phyloP scores from a whole-genome alignment of 345 rosid genomes.

The Toxicodendron radicans region DNA sequence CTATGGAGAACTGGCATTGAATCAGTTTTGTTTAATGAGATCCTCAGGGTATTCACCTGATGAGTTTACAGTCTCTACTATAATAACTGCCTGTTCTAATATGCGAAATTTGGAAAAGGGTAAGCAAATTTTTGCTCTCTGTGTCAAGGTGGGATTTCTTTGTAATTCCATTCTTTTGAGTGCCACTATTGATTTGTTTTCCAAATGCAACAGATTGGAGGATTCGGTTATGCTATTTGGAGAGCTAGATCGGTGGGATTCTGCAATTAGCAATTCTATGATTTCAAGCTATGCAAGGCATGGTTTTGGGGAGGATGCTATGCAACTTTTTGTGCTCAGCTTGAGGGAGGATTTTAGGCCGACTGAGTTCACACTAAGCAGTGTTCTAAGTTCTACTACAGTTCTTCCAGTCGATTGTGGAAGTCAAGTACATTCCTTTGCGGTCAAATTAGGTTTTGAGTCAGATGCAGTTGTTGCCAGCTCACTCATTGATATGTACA shows the following conservation, averaged over 20 bases:
- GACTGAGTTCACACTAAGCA: slow-evolving; percentile 59
- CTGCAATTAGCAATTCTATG: slow-evolving; percentile 55
- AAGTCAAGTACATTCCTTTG: slow-evolving; percentile 63
- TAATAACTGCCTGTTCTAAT: slow-evolving; percentile 45
- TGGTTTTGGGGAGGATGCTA: slow-evolving; percentile 52
- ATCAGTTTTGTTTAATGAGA: slow-evolving; percentile 50
- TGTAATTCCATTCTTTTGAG: slow-evolving; percentile 64
- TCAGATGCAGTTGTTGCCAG: slow-evolving; percentile 52
- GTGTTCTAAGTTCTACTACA: slow-evolving; percentile 48
- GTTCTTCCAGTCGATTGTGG: slow-evolving; percentile 46
- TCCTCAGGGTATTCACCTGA: slow-evolving; percentile 46
- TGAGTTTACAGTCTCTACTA: slow-evolving; percentile 50
- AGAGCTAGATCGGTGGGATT: slow-evolving; percentile 50
- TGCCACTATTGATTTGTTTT: slow-evolving; percentile 71
- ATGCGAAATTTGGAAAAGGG: slow-evolving; percentile 59
- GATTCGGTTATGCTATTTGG: slow-evolving; percentile 60
- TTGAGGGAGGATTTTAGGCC: slow-evolving; percentile 50
- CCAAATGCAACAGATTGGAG: slow-evolving; percentile 79
- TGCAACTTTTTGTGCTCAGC: slow-evolving; percentile 36
- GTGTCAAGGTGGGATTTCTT: slow-evolving; percentile 65
- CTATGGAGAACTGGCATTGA: slow-evolving; percentile 40
- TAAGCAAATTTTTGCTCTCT: slow-evolving; percentile 62
- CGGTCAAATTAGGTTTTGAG: slow-evolving; percentile 55
- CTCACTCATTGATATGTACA: slow-evolving; percentile 68
- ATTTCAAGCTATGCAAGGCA: slow-evolving; percentile 56